Evolutionary conservation across 2,329 filamentous ascomycete genomes (phyloP), one percentile per base, ranked within the genome.

Genomic region (Hypoxylon sp.): DNA sequence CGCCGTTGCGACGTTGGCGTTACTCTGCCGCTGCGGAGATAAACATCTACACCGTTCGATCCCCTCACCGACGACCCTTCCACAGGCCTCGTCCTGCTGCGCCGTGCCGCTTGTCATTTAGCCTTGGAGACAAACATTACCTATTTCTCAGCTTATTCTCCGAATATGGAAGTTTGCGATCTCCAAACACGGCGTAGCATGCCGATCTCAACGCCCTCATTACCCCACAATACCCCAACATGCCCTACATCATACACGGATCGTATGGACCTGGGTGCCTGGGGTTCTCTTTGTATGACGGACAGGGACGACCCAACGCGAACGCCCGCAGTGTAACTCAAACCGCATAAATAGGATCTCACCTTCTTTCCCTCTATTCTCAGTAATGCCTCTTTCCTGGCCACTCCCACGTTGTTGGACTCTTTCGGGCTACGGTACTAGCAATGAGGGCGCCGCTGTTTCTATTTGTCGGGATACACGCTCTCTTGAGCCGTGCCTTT

Each of bases 141-240:
- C 30, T 61, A 46, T 58, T 63, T 63, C 49, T 11, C 30, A 40
- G 22, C 46, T 58, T 46, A 31, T 60, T 37, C 37, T 56, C 68
- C 60, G 40, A 64, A 66, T 53, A 30, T 33, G 64, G 68, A 50
- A 57, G 46, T 46, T 51, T 63, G 37, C 33, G 27, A 64, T 68
- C 54, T 56, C 61, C 61, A 66, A 53, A 56, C 56, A 31, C 35
- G 59, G 56, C 50, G 11, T 42, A 20, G 33, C 61, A 37, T 25
- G 56, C 61, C 51, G 58, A 66, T 68, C 31, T 66, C 22, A 31
- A 14, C 55, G 55, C 55, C 27, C 30, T 48, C 30, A 4, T 31
- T 68, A 68, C 70, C 70, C 70, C 70, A 60, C 70, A 64, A 64
- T 68, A 66, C 70, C 62, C 70, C 70, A 70, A 70, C 67, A 46